Base-by-base conservation (phyloP, 108 stramenopile genomes). In the Cyclotella cryptica region DNA sequence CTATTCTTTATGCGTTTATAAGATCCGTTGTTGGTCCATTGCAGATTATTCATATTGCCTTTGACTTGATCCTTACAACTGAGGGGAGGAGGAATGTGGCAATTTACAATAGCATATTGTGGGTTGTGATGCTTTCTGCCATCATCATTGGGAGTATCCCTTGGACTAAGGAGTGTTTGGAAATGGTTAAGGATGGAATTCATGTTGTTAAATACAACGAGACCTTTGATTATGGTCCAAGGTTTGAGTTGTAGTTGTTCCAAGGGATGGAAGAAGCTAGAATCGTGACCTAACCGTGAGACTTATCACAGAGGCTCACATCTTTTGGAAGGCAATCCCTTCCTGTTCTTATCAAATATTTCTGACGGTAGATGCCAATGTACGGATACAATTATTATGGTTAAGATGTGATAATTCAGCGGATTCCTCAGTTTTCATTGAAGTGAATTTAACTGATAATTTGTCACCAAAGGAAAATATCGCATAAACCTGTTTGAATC, bases 61-160 rank as follows among this genome's bases (percentile, higher is more conserved):
- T 81, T 64, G 59, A 75, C 61, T 67, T 90, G 26, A n/a, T 87
- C 28, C 47, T 73, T 15, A 80, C 81, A 45, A 66, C 67, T 42
- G 51, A 82, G 46, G 87, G 84, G 55, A 59, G 79, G 27, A 63
- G 62, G 21, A 77, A 78, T 59, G 71, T 92, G n/a, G 87, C 88
- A 21, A 18, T 88, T 21, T 43, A 40, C 13, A 42, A 85, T 4
- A 73, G 83, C 40, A 22, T 84, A 10, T 47, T 89, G 53, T 92
- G 88, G 88, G 76, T 77, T 10, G 15, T 81, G 8, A 78, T 92
- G 78, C 84, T 88, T 60, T 87, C 84, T 81, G 83, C 61, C 0
- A 86, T 92, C 14, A 60, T 79, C 19, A 44, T 88, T 59, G 92
- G 88, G 5, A 86, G 85, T 26, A 60, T 84, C 55, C 75, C 86